Evolutionary conservation across 2,329 filamentous ascomycete species (phyloP), one percentile per base, ranked within the genome.

Genomic region (Zarea fungicola): DNA sequence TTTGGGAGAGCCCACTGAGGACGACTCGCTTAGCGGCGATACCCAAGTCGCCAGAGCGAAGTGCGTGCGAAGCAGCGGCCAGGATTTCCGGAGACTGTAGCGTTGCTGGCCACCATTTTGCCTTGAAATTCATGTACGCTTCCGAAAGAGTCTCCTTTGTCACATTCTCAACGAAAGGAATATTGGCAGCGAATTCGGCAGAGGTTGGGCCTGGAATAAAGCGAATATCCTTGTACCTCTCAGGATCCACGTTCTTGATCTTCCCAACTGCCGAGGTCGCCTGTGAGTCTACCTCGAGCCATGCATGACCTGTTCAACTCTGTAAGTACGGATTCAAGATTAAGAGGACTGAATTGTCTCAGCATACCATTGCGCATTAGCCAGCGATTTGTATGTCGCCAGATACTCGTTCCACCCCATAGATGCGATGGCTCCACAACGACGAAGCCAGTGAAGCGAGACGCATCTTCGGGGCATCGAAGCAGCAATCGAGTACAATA

Each of bases 401-500:
- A 56, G 18, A 56, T 50, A n/a, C 54, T 56, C 5, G 54, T 56
- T 45, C 54, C 54, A 10, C 54, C 52, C 50, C 54, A 56, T 4
- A 56, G 34, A 35, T 56, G 54, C 1, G 52, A 56, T 2, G 54
- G 54, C 31, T 56, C 54, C 22, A 51, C 36, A 1, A 54, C 50
- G 13, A 50, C 50, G 11, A 56, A 54, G 13, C 52, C 50, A 7
- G 52, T 48, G 44, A 53, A 56, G 8, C 41, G 23, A 14, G 29
- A 22, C 19, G 4, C 14, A 29, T 53, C 44, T 2, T 41, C 46
- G 6, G 54, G 52, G 22, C 50, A 56, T 5, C 52, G 52, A 5
- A 56, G 49, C 2, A 56, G 46, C 23, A 56, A 19, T 1, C 54
- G 50, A 6, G 54, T 56, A 29, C 54, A 56, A 25, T 54, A 56